These are phyloP conservation scores for Dryadomyces quercus-mongolicae DNA, from an alignment of 2,329 filamentous ascomycete species.

Conservation along the genomic window DNA sequence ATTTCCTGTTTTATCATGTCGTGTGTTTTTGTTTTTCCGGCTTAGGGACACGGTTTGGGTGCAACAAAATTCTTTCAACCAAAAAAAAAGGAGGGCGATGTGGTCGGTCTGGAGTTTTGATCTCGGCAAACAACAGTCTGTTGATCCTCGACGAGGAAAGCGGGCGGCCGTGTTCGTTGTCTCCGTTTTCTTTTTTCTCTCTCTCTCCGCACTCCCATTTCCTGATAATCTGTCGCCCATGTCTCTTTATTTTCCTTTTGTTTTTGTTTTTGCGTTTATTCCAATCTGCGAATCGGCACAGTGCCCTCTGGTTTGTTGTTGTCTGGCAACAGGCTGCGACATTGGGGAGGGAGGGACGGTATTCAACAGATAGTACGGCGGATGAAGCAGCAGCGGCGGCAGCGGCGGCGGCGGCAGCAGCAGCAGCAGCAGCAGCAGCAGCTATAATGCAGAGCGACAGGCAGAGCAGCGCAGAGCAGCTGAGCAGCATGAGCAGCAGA, in stretches of 20 bases:
- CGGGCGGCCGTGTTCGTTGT: not conserved
- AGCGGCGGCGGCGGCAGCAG: constrained; percentile 6
- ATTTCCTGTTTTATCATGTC: not conserved
- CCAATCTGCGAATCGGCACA: not conserved
- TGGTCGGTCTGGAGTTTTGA: constrained; percentile 2
- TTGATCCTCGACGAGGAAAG: not conserved
- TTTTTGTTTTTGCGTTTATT: not conserved
- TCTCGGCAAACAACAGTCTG: not conserved
- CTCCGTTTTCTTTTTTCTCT: not conserved
- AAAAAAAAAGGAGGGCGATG: not conserved
- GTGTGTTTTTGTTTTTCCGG: constrained; percentile 1
- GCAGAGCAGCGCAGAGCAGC: too few relatives aligned
- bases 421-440: constrained; percentile 7
- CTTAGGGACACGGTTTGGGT: constrained; percentile 5
- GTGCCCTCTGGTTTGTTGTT: not conserved
- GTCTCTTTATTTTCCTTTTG: not conserved
- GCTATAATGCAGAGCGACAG: constrained; percentile 8
- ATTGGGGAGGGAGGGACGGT: constrained; percentile 6
- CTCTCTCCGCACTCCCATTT: constrained; percentile 1
- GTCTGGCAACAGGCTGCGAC: constrained; percentile 2
- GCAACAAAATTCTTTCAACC: constrained; percentile 2
- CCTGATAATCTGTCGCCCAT: constrained; percentile 1
- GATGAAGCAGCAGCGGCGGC: constrained; percentile 9
- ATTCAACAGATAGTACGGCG: constrained; percentile 12
- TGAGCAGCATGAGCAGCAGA: too few relatives aligned